Conservation (phyloP, 208 protist species). For the Acanthamoeba quina region DNA sequence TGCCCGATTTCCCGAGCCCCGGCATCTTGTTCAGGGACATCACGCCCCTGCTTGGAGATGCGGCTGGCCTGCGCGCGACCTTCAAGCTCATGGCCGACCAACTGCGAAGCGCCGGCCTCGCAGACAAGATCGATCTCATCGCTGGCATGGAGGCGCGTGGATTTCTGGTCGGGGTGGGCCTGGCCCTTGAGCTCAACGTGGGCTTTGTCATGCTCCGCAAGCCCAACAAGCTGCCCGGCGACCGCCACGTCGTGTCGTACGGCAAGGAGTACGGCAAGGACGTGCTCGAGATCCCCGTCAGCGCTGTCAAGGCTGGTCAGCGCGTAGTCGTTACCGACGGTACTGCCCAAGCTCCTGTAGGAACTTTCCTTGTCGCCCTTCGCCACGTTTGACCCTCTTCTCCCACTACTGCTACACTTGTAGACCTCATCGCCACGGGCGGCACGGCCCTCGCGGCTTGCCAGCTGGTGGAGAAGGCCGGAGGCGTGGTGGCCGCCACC, state of each 20-base stretch:
- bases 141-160: conserved; percentile 29
- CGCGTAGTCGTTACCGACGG: not conserved
- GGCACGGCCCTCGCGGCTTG: not conserved
- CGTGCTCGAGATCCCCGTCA: not conserved
- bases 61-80: not conserved
- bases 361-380: not conserved
- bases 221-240: conserved; percentile 64
- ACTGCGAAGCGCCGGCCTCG: not conserved
- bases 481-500: not conserved
- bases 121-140: not conserved
- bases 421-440: conserved; percentile 30
- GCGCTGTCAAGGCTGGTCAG: conserved; percentile 5
- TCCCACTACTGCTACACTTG: not conserved
- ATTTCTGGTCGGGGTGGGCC: not conserved
- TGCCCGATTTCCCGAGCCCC: conserved; percentile 16
- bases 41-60: not conserved
- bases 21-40: conserved; percentile 53
- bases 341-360: not conserved
- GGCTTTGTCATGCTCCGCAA: conserved; percentile 54
- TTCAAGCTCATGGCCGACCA: not conserved
- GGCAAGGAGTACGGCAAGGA: conserved; percentile 56
- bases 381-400: not conserved
- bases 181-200: conserved; percentile 3
- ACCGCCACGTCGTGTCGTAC: not conserved
- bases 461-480: conserved; percentile 29